A percentile compares a stretch with the other conserved stretches of the same genome.
These are phyloP conservation scores for Colletotrichum euphorbiae DNA, from an alignment of 2,329 filamentous ascomycete species.

Conservation along the genomic window DNA sequence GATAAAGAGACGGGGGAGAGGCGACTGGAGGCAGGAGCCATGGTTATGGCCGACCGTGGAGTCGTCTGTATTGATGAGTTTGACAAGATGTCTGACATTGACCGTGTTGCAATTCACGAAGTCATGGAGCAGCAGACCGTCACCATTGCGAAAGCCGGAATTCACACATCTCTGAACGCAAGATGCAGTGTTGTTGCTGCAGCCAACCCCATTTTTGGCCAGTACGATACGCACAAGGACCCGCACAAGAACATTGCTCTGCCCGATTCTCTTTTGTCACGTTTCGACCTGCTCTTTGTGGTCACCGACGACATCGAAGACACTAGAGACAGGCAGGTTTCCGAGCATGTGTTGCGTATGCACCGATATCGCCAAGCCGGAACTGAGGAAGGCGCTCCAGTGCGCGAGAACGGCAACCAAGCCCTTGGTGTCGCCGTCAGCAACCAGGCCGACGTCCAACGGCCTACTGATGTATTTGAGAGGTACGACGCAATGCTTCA, in stretches of 20 bases:
- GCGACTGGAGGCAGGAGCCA: constrained; percentile 94
- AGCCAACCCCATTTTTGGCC: constrained; percentile 96
- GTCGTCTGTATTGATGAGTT: constrained; percentile 99
- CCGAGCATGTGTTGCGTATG: constrained; percentile 97
- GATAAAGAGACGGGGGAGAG: constrained; percentile 98
- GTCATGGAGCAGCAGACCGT: constrained; percentile 99
- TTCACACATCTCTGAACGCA: constrained; percentile 96
- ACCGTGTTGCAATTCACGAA: constrained; percentile 98
- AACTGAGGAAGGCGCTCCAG: constrained; percentile 92
- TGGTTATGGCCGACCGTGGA: constrained; percentile 96
- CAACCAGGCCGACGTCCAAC: constrained; percentile 77
- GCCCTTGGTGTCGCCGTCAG: constrained; percentile 89
- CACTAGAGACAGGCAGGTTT: constrained; percentile 87
- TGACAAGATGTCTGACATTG: constrained; percentile 99
- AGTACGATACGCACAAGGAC: constrained; percentile 98
- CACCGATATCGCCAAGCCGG: constrained; percentile 94
- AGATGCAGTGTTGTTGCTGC: constrained; percentile 96
- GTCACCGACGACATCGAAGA: constrained; percentile 99
- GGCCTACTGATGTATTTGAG: constrained; percentile 89
- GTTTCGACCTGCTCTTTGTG: constrained; percentile 98
- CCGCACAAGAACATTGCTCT: constrained; percentile 98
- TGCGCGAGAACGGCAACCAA: constrained; percentile 88
- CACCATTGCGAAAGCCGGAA: constrained; percentile 97
- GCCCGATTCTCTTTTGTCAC: constrained; percentile 93
- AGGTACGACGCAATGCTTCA: constrained; percentile 98